These are phyloP conservation scores for Kurtzmaniella quercitrusa DNA, from an alignment of 1,139 yeast species.

Conservation along the genomic window DNA sequence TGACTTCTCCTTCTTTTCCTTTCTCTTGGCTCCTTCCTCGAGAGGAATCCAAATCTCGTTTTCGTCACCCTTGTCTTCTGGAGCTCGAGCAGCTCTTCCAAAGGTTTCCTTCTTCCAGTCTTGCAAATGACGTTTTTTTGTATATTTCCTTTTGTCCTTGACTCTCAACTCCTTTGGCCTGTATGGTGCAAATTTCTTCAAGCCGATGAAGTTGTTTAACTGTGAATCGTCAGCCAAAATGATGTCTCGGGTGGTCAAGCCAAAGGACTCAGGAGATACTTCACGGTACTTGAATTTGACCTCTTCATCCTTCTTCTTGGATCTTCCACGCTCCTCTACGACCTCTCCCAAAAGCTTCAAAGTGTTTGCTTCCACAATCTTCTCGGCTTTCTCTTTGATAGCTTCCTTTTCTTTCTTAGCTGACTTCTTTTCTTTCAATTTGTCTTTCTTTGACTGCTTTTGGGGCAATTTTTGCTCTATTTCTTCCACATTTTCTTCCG, in stretches of 20 bases:
- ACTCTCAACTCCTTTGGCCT: slow-evolving; percentile 68
- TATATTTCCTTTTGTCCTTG: slow-evolving; percentile 79
- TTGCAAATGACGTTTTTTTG: slow-evolving; percentile 75
- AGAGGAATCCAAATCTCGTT: slow-evolving; percentile 37
- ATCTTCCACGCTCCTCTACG: slow-evolving; percentile 59
- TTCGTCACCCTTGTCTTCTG: slow-evolving; percentile 25
- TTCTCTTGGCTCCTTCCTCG: slow-evolving; percentile 2
- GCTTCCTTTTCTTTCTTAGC: slow-evolving; percentile 61
- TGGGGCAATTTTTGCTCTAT: slow-evolving; percentile 25
- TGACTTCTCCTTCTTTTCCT: slow-evolving; percentile 3
- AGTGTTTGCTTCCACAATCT: slow-evolving; percentile 52
- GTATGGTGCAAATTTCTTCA: slow-evolving; percentile 92
- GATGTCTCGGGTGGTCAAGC: slow-evolving; percentile 82
- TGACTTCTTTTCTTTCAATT: slow-evolving; percentile 50
- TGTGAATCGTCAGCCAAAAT: slow-evolving; percentile 84
- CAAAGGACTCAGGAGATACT: slow-evolving; percentile 92
- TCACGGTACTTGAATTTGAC: slow-evolving; percentile 80
- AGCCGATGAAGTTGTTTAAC: slow-evolving; percentile 76
- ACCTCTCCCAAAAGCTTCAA: slow-evolving; percentile 53
- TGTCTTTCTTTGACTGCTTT: slow-evolving; percentile 45
- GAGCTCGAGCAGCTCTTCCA: slow-evolving; percentile 49
- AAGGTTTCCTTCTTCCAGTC: slow-evolving; percentile 91
- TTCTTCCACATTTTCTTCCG: slow-evolving; percentile 13
- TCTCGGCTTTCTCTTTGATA: slow-evolving; percentile 64
- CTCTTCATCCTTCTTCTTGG: slow-evolving; percentile 31